Evolutionary conservation across 164 flowering plant genomes (phyloP), one percentile per base, ranked within the genome.

Genomic region (Magnolia kwangsiensis): DNA sequence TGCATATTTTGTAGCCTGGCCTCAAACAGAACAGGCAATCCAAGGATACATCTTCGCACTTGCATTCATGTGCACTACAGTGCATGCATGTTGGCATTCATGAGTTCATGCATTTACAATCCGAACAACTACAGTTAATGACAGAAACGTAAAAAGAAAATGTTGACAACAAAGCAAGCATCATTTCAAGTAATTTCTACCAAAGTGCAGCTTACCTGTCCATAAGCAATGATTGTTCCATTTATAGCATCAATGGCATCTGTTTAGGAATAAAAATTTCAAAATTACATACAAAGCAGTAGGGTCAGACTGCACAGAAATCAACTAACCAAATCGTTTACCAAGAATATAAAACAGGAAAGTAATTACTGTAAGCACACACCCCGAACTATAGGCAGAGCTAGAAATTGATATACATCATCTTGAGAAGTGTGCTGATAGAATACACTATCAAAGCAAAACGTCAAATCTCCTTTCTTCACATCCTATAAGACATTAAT

Each of bases 221-320:
- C 98, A 76, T 91, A 94, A 31, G 93, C 86, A 72, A 94, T 88
- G 77, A 94, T 87, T 29, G 97, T 90, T 63, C 97, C 98, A 83
- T 90, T 92, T 51, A 85, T 83, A n/a, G 82, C 97, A 79, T 83
- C 84, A 29, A 89, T 81, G 73, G 84, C 94, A 87, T 89, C 96
- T 91, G 87, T 75, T 68, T 29, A 78, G 18, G 31, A 77, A 21
- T 65, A 74, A 55, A 55, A 75, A 67, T 45, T 59, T 20, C 49
- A 50, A 27, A 69, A 71, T 59, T 8, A 65, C 68, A 23, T 8
- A 37, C 45, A 37, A 37, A 37, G 45, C 45, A 65, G 27, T 8
- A 23, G 23, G 27, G 16, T 19, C 45, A 51, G 21, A 72, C 14
- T 8, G 50, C 37, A 9, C 19, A 55, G 49, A 14, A 27, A 29